These are phyloP conservation scores for Rhamnella rubrinervis DNA, from an alignment of 331 rosid species.

Conservation along the genomic window DNA sequence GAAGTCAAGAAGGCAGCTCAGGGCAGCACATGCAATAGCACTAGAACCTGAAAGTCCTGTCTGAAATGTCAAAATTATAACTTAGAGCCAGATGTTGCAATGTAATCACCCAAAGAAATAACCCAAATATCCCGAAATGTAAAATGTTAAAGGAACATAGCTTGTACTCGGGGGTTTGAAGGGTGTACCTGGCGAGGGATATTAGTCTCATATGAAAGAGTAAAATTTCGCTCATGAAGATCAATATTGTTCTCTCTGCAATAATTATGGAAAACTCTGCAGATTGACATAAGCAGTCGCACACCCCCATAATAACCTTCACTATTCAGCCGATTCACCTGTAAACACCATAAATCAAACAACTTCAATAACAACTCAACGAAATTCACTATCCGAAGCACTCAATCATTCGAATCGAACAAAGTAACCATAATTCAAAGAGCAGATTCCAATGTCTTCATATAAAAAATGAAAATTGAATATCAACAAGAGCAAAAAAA, in stretches of 20 bases:
- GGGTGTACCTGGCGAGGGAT: constrained; percentile 88
- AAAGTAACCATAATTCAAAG: neutral
- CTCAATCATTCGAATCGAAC: neutral
- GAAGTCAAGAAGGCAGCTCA: constrained; percentile 87
- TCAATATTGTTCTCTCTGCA: constrained; percentile 49
- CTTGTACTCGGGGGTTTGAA: neutral
- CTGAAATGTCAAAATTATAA: constrained; percentile 48
- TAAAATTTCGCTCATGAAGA: constrained; percentile 56
- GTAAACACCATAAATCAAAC: neutral
- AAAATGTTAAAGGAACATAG: too few species aligned
- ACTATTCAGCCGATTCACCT: constrained; percentile 53
- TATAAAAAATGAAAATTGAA: neutral
- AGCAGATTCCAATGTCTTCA: neutral
- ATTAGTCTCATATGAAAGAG: constrained; percentile 79
- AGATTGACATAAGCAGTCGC: constrained; percentile 81
- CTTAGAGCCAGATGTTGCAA: constrained; percentile 5
- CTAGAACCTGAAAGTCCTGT: constrained; percentile 95
- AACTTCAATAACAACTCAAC: neutral
- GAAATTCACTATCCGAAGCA: neutral
- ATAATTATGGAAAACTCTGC: constrained; percentile 53
- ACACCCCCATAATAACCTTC: constrained; percentile 92
- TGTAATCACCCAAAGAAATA: too few species aligned
- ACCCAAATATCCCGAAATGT: too few species aligned
- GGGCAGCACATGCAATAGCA: constrained; percentile 81
- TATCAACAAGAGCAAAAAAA: neutral